Base-by-base conservation (phyloP, 768 basidiomycete species). In the Leccinum ochraceum region DNA sequence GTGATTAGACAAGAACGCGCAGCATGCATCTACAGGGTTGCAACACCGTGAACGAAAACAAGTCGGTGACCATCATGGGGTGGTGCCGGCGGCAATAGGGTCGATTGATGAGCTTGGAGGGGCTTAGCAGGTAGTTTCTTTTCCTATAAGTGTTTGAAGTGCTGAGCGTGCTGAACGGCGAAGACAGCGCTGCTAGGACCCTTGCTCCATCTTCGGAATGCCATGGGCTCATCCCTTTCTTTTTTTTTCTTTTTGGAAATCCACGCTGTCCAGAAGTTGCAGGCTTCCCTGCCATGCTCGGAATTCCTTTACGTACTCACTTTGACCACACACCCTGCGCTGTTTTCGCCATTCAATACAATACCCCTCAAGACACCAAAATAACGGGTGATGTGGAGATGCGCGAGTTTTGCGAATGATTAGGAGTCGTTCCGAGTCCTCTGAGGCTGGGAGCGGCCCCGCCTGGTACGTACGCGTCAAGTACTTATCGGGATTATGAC, bases 41-140 rank as follows among this genome's bases (percentile, higher is more conserved):
- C 82, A 8, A 84, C 77, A 20, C 81, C 82, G 5, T 82, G 75
- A 57, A 83, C 82, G 54, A 80, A 73, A 0, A 64, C 64, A 26
- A 26, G 26, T 26, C 26, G 24, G 26, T 4, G 26, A 26, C 26
- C 26, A 26, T 26, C 26, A 26, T 65, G 54, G 71, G 69, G 58
- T 86, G 83, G 66, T 79, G 37, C 75, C 68, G 24, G 77, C 68
- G 63, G 81, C n/a, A n/a, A n/a, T 76, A 32, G 73, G 75, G 59
- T 75, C 67, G 3, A 72, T 72, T 1, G 78, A 74, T 58, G 8
- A n/a, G 11, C 36, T 63, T 66, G 5, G 64, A 9, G 14, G 37
- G 17, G 55, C 48, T 66, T 64, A 0, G 44, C 56, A 56, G 68
- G 66, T 20, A 66, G 58, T 22, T 60, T n/a, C 37, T 61, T 65